These are phyloP conservation scores for Amaranthus hypochondriacus DNA, from an alignment of 148 eudicot genomes.

Conservation along the genomic window DNA sequence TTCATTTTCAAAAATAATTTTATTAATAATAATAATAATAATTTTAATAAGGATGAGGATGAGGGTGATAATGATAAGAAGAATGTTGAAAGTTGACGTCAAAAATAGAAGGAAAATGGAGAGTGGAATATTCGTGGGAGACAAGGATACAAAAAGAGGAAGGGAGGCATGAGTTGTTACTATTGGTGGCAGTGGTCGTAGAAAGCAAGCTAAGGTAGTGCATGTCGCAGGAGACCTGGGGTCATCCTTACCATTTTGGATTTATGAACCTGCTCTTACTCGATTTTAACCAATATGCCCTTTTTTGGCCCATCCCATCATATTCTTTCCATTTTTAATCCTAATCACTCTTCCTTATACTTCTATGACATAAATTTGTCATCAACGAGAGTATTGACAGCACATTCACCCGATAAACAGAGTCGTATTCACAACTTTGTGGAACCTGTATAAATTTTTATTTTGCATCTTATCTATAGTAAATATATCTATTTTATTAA, in stretches of 20 bases:
- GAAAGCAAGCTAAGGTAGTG: constrained; percentile 41
- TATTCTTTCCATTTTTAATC: not conserved
- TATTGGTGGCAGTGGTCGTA: constrained; percentile 39
- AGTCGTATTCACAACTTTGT: no score
- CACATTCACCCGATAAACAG: not conserved
- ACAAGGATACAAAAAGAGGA: constrained; percentile 12
- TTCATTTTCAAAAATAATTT: not conserved
- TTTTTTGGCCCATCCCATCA: not conserved
- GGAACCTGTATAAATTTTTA: no score
- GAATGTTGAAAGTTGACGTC: not conserved
- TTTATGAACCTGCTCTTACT: constrained; percentile 37
- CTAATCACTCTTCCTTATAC: no score
- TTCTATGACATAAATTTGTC: no score
- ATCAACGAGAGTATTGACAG: no score
- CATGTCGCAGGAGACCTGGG: constrained; percentile 7
- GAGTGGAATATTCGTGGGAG: not conserved
- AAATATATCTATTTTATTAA: no score
- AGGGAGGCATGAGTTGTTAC: constrained; percentile 26
- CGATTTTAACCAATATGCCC: not conserved
- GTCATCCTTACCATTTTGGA: constrained; percentile 20
- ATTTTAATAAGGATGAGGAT: no score
- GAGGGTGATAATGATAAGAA: not conserved
- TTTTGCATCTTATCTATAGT: no score
- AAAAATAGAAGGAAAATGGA: not conserved
- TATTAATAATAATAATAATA: not conserved